phyloP scores from a whole-genome alignment of 2,329 filamentous ascomycete species.

The Cytospora mali region DNA sequence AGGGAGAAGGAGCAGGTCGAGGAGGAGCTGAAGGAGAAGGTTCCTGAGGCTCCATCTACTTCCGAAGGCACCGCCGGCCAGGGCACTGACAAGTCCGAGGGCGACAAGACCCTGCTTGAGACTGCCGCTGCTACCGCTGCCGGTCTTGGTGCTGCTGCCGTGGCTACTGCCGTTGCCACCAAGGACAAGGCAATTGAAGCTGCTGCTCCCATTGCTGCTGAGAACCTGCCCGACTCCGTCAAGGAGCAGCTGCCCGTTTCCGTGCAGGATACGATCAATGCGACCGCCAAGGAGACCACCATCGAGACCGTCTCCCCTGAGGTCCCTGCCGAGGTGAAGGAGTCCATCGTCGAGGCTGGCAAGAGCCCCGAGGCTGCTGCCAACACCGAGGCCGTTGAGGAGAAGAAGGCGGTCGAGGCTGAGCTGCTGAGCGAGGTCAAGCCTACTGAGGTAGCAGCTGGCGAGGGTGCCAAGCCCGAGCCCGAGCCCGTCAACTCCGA shows the following conservation, averaged over 20 bases:
- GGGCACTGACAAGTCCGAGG: constrained; percentile 56
- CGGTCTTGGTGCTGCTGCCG: constrained; percentile 39
- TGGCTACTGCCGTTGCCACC: constrained; percentile 31
- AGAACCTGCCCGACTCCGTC: constrained; percentile 56
- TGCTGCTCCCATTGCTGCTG: constrained; percentile 45
- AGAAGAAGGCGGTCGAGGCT: constrained; percentile 74
- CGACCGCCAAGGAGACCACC: constrained; percentile 45
- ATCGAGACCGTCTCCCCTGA: constrained; percentile 51
- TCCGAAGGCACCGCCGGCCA: constrained; percentile 58
- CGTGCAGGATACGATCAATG: constrained; percentile 51
- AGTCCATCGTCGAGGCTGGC: constrained; percentile 60
- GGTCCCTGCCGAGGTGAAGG: constrained; percentile 59
- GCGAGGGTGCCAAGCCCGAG: constrained; percentile 33
- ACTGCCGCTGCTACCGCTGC: constrained; percentile 40
- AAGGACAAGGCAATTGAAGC: constrained; percentile 43
- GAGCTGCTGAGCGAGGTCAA: constrained; percentile 71
- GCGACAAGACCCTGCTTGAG: constrained; percentile 44
- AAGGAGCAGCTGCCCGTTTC: constrained; percentile 54
- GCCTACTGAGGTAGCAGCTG: constrained; percentile 39
- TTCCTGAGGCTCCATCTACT: constrained; percentile 61
- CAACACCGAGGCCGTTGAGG: constrained; percentile 67
- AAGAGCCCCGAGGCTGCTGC: constrained; percentile 71
- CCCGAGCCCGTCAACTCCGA: background rate
- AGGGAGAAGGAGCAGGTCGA: constrained; percentile 72
- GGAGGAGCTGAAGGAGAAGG: constrained; percentile 68